Conservation (phyloP, 164 flowering plant genomes). For the Tetrastigma voinierianum region DNA sequence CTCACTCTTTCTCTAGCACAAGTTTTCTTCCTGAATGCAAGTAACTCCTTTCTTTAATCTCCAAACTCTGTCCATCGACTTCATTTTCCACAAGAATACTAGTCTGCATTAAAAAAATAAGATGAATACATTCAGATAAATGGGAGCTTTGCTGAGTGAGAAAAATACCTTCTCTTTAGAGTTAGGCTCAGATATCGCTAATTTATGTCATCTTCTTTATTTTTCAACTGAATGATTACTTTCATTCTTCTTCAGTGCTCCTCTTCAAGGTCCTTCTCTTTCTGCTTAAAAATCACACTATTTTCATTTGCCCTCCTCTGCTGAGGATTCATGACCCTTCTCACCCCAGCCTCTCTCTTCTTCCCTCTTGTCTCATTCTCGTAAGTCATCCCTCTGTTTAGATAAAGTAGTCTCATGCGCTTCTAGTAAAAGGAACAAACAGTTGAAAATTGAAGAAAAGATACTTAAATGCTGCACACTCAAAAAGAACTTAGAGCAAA, state of each 20-base stretch:
- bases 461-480: background rate
- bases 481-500: background rate
- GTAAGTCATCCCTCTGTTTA: constrained; percentile 74
- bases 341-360: constrained; percentile 81
- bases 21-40: constrained; percentile 63
- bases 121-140: background rate
- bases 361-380: constrained; percentile 82
- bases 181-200: constrained; percentile 35
- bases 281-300: constrained; percentile 54
- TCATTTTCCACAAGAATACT: constrained; percentile 40
- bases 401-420: constrained; percentile 52
- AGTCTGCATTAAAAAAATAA: background rate
- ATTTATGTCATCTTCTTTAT: constrained; percentile 64
- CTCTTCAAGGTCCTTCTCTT: constrained; percentile 67
- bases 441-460: background rate
- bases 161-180: constrained; percentile 59
- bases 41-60: constrained; percentile 60
- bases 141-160: background rate
- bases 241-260: constrained; percentile 57
- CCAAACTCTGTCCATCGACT: constrained; percentile 37
- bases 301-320: constrained; percentile 74
- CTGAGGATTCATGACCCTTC: constrained; percentile 53
- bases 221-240: constrained; percentile 35
- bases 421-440: constrained; percentile 27
- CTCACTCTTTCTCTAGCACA: constrained; percentile 72